These are phyloP conservation scores for Davidsoniella australis DNA, from an alignment of 2,329 filamentous ascomycete species.

Conservation along the genomic window DNA sequence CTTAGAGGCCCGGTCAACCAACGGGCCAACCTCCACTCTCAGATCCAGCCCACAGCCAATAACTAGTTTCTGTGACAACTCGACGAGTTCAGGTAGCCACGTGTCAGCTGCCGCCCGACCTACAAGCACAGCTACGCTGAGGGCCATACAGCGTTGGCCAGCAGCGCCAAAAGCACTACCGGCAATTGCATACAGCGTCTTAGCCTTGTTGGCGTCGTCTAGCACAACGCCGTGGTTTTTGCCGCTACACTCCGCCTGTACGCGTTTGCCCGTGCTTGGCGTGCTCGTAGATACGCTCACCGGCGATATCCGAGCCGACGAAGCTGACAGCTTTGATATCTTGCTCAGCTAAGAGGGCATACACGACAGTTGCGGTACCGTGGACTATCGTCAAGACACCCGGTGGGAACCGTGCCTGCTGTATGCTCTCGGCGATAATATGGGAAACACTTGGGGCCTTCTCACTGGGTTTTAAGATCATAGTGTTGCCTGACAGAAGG, in stretches of 20 bases:
- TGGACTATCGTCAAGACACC: slow-evolving; percentile 61
- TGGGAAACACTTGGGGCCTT: slow-evolving; percentile 30
- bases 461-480: slow-evolving; percentile 36
- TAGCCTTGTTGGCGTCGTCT: slow-evolving; percentile 45
- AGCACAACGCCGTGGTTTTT: slow-evolving; percentile 50
- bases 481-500: slow-evolving; percentile 29
- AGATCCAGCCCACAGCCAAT: slow-evolving; percentile 15
- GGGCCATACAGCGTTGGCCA: slow-evolving; percentile 44
- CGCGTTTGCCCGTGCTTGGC: slow-evolving; percentile 48
- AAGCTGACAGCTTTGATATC: slow-evolving; percentile 60
- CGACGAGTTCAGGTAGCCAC: slow-evolving; percentile 46
- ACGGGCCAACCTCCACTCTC: slow-evolving; percentile 14
- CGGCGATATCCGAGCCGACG: slow-evolving; percentile 56
- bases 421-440: slow-evolving; percentile 35
- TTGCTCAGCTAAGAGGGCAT: slow-evolving; percentile 47
- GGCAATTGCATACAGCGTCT: slow-evolving; percentile 36
- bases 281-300: slow-evolving; percentile 56
- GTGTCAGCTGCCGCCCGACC: slow-evolving; percentile 39
- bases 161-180: slow-evolving; percentile 32
- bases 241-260: slow-evolving; percentile 50
- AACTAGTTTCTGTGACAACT: slow-evolving; percentile 37
- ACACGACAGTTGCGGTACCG: slow-evolving; percentile 40
- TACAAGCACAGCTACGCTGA: slow-evolving; percentile 43
- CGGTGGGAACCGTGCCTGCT: slow-evolving; percentile 56
- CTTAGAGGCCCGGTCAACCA: slow-evolving; percentile 15